Base-by-base conservation (phyloP, 768 basidiomycete genomes). In the Scleroderma citrinum region DNA sequence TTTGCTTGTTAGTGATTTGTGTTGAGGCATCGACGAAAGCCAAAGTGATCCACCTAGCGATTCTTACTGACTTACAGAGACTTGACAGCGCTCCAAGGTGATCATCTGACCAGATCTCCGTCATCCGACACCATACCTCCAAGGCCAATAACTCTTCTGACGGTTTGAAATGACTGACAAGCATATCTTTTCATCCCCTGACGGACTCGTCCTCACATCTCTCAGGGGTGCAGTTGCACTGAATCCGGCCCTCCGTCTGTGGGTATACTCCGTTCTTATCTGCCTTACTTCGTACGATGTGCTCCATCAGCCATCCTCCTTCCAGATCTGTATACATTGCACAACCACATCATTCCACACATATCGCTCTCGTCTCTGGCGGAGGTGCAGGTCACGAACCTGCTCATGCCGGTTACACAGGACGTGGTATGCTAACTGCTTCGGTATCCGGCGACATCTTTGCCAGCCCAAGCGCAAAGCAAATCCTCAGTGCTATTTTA, bases 381-480 rank as follows among this genome's bases (percentile, higher is more conserved):
- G 76, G 77, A 2, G 77, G 77, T 0, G 71, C 74, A 34, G 80
- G 81, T 7, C 81, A 83, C 54, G 81, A 83, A 58, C 81, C 81
- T 3, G 78, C 80, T 0, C 76, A 80, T 55, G 75, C 75, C 4
- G 75, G 72, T 1, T 81, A 80, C 54, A 78, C 78, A 5, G 81
- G 81, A 5, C 55, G 61, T n/a, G 79, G 80, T 16, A 76, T 81
- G 68, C 71, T 83, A 21, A 57, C 70, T 10, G 79, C 78, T 1
- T 74, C 74, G 5, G 76, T 82, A 7, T 76, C 74, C n/a, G 82
- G 81, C 2, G 79, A 82, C 44, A 75, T 80, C 17, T 83, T 83
- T 56, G 80, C 82, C 10, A 78, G 75, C 40, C 82, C 80, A 0
- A 80, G 77, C 54, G 77, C 80, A n/a, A 72, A 73, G 42, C 79